phyloP scores from a whole-genome alignment of 2,329 filamentous ascomycete species.

The Dactylonectria macrodidyma region DNA sequence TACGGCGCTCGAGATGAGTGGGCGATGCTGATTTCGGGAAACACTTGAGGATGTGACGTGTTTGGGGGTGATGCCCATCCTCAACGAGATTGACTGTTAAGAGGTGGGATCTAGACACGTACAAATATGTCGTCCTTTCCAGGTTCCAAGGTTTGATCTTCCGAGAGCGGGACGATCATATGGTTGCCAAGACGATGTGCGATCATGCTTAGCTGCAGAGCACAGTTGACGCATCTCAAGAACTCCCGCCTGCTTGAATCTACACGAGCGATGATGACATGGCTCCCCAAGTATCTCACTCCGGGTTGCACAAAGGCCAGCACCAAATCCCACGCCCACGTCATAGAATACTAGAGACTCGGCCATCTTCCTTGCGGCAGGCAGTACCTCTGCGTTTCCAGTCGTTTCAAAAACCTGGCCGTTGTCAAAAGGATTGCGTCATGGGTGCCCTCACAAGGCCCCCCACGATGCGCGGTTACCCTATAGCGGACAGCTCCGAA shows the following conservation, averaged over 20 bases:
- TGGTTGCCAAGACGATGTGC: constrained; percentile 12
- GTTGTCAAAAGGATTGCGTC: constrained; percentile 23
- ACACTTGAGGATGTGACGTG: neutral
- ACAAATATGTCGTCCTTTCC: neutral
- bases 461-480: constrained; percentile 10
- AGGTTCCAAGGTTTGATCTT: neutral
- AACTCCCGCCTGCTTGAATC: no score
- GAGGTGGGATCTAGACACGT: neutral
- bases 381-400: neutral
- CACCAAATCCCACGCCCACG: constrained; percentile 14
- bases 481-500: constrained; percentile 15
- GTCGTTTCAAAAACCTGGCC: constrained; percentile 17
- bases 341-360: constrained; percentile 18
- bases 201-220: neutral
- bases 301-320: neutral
- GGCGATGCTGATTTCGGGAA: neutral
- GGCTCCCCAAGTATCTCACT: neutral
- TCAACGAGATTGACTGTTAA: neutral
- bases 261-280: neutral
- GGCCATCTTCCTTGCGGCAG: constrained; percentile 20
- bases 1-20: neutral
- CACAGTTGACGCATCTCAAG: constrained; percentile 1
- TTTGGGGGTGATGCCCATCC: neutral
- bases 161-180: constrained; percentile 1
- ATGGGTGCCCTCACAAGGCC: constrained; percentile 15